Evolutionary conservation across 116 monocot genomes (phyloP).

Genomic region (Papilionanthe hybrid): DNA sequence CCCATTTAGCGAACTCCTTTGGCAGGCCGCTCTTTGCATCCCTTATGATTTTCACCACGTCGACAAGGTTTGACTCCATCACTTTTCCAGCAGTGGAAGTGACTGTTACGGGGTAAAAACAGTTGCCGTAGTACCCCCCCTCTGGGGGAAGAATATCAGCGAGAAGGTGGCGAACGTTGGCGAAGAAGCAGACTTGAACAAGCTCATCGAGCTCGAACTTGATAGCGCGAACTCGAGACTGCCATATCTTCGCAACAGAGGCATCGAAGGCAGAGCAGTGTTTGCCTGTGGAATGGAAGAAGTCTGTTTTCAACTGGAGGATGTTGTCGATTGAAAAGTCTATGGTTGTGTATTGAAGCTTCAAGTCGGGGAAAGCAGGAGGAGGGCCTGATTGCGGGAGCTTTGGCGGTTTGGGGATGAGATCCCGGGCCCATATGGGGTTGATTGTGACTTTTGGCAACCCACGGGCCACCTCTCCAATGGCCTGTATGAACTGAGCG

Average conservation of each 20-base stretch:
- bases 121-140: too few species aligned
- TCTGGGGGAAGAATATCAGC: too few species aligned
- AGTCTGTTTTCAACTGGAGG: conserved; percentile 15
- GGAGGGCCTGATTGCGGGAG: not conserved
- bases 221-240: conserved; percentile 33
- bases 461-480: conserved; percentile 29
- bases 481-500: conserved; percentile 41
- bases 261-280: too few species aligned
- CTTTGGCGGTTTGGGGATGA: not conserved
- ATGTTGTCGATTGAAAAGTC: not conserved
- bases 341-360: too few species aligned
- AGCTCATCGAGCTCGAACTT: not conserved
- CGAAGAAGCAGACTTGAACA: conserved; percentile 14
- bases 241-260: conserved; percentile 14
- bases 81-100: conserved; percentile 15
- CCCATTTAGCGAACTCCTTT: conserved; percentile 29
- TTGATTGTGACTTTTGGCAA: too few species aligned
- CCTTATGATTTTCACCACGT: conserved; percentile 21
- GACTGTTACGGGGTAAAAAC: conserved; percentile 10
- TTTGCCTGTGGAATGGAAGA: conserved; percentile 21
- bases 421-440: not conserved
- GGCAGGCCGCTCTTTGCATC: conserved; percentile 32
- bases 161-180: too few species aligned
- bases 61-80: conserved; percentile 1
- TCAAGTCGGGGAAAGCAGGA: not conserved